phyloP scores from a whole-genome alignment of 1,139 yeast genomes.

The Pichia kudriavzevii region DNA sequence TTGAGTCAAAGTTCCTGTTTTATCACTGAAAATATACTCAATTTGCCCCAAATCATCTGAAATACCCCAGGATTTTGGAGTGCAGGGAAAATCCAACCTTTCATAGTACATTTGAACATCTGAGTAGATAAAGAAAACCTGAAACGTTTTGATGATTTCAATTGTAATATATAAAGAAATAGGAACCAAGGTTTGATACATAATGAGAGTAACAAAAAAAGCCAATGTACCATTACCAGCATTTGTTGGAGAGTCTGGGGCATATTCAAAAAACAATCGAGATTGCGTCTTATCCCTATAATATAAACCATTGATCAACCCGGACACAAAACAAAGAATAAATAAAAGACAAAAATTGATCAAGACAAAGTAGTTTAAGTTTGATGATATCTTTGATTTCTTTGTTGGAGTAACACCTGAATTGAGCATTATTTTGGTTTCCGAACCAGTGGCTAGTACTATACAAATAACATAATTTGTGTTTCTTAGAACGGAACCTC shows the following conservation, averaged over 20 bases:
- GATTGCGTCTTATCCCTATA: slow-evolving; percentile 33
- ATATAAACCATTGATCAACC: slow-evolving; percentile 44
- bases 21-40: slow-evolving; percentile 54
- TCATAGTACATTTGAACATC: slow-evolving; percentile 46
- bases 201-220: slow-evolving; percentile 45
- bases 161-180: slow-evolving; percentile 53
- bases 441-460: slow-evolving; percentile 47
- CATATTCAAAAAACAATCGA: slow-evolving; percentile 40
- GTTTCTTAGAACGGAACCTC: slow-evolving; percentile 48
- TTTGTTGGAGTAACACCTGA: slow-evolving; percentile 54
- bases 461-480: slow-evolving; percentile 50
- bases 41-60: slow-evolving; percentile 62
- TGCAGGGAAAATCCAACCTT: slow-evolving; percentile 48
- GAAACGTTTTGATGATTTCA: slow-evolving; percentile 53
- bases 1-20: slow-evolving; percentile 55
- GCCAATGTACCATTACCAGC: slow-evolving; percentile 44
- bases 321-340: slow-evolving; percentile 45
- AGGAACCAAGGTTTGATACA: slow-evolving; percentile 53
- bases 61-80: slow-evolving; percentile 55
- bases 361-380: slow-evolving; percentile 43
- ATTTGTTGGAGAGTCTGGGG: slow-evolving; percentile 45
- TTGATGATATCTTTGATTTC: slow-evolving; percentile 45
- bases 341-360: slow-evolving; percentile 42
- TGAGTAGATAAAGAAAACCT: slow-evolving; percentile 49
- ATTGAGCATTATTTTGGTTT: slow-evolving; percentile 50